Conservation (phyloP, 1,284 basidiomycete genomes). For the Trametes sp. region DNA sequence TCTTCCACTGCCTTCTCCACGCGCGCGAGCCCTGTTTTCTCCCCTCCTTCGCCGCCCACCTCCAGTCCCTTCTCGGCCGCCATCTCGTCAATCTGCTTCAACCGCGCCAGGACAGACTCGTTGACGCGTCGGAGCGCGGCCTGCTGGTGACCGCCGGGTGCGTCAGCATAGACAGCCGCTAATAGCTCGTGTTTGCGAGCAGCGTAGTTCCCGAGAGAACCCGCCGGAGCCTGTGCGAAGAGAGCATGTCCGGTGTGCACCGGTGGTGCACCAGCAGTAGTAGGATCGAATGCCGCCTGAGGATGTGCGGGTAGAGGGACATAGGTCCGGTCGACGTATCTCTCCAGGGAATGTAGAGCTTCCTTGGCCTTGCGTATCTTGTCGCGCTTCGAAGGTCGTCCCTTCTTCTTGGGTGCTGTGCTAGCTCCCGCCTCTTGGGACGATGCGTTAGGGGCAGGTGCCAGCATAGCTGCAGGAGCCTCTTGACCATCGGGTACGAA, state of each 20-base stretch:
- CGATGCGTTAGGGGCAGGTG: not conserved
- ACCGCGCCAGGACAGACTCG: slow-evolving; percentile 55
- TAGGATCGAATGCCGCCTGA: slow-evolving; percentile 2
- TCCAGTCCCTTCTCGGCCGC: slow-evolving; percentile 50
- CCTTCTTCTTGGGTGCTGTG: slow-evolving; percentile 59
- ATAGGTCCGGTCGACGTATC: slow-evolving; percentile 52
- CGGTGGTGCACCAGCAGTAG: slow-evolving; percentile 5
- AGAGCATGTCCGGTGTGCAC: slow-evolving; percentile 42
- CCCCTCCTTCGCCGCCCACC: slow-evolving; percentile 52
- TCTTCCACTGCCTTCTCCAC: slow-evolving; percentile 57
- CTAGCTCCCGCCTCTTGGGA: not conserved
- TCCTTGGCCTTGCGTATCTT: slow-evolving; percentile 60
- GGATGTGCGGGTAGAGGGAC: not conserved
- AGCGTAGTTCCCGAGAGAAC: slow-evolving; percentile 49
- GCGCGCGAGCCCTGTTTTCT: slow-evolving; percentile 54
- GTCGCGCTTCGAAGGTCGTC: slow-evolving; percentile 70
- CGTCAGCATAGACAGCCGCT: slow-evolving; percentile 39
- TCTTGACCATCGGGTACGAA: slow-evolving; percentile 53
- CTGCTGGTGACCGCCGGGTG: not conserved
- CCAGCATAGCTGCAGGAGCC: slow-evolving; percentile 14
- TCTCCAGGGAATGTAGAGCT: slow-evolving; percentile 57
- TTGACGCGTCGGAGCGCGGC: slow-evolving; percentile 48
- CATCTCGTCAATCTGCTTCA: slow-evolving; percentile 59
- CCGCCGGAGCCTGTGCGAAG: slow-evolving; percentile 46
- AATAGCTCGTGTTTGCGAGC: slow-evolving; percentile 51